A percentile compares a stretch with the other conserved stretches of the same genome.
Conservation (phyloP, 805 yeast genomes). For the Metschnikowia gelsemii region DNA sequence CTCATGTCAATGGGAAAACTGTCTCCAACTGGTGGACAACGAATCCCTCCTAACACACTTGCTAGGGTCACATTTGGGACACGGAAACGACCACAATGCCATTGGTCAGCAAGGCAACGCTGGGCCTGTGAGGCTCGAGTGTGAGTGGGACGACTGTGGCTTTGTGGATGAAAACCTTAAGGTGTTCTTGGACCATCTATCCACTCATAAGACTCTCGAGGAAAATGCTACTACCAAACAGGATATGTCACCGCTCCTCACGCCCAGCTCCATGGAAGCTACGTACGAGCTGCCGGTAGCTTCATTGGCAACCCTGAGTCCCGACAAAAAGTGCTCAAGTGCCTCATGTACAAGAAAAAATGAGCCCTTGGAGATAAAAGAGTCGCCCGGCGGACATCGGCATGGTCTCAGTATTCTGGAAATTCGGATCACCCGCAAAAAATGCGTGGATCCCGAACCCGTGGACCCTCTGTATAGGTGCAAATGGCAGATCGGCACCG, state of each 20-base stretch:
- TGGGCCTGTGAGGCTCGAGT: conserved; percentile 34
- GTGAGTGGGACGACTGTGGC: conserved; percentile 78
- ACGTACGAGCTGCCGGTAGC: conserved; percentile 3
- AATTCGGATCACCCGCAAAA: conserved; percentile 33
- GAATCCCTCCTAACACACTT: conserved; percentile 34
- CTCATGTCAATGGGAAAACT: conserved; percentile 69
- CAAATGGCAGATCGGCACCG: conserved; percentile 38
- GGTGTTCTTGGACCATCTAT: conserved; percentile 55
- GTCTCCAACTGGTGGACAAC: conserved; percentile 44
- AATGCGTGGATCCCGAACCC: conserved; percentile 1
- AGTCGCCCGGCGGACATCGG: too few species aligned
- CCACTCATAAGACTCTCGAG: conserved; percentile 26
- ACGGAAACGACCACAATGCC: too few species aligned
- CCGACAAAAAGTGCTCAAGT: too few species aligned
- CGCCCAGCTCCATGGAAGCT: conserved; percentile 14
- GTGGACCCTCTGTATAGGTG: conserved; percentile 43
- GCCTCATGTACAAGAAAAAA: too few species aligned
- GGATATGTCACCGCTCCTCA: conserved; percentile 10
- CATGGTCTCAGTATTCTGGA: conserved; percentile 30
- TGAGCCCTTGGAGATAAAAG: too few species aligned
- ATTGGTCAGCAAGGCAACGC: conserved; percentile 6
- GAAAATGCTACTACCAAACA: not conserved
- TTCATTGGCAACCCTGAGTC: too few species aligned
- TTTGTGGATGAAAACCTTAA: conserved; percentile 54
- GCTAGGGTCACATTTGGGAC: conserved; percentile 51